phyloP scores from a whole-genome alignment of 208 protist genomes.

The Herpetomonas muscarum region DNA sequence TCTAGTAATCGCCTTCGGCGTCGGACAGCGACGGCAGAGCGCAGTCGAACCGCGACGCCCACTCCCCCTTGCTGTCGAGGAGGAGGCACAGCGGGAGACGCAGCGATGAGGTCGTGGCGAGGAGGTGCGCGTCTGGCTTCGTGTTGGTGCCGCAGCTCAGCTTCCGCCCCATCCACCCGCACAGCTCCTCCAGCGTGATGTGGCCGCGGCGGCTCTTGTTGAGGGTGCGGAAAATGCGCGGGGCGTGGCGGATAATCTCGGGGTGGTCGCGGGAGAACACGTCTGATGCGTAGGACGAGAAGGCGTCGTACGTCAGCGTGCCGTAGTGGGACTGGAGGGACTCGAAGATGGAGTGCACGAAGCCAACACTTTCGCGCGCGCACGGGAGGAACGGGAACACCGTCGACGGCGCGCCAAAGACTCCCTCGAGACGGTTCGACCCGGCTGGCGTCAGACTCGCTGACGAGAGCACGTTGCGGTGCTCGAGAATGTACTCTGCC shows the following conservation, averaged over 20 bases:
- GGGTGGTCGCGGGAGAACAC: constrained; percentile 61
- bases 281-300: constrained; percentile 53
- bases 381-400: constrained; percentile 83
- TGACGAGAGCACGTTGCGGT: constrained; percentile 64
- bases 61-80: constrained; percentile 50
- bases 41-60: constrained; percentile 33
- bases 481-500: constrained; percentile 67
- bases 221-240: constrained; percentile 76
- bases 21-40: constrained; percentile 57
- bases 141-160: constrained; percentile 64
- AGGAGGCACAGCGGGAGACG: constrained; percentile 66
- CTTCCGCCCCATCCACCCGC: constrained; percentile 79
- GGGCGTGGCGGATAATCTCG: constrained; percentile 61
- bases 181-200: constrained; percentile 85
- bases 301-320: constrained; percentile 48
- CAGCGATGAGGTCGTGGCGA: constrained; percentile 70
- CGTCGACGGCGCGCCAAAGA: constrained; percentile 83
- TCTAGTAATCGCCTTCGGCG: constrained; percentile 51
- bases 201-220: constrained; percentile 68
- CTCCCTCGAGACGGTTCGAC: constrained; percentile 74
- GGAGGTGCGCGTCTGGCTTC: constrained; percentile 61
- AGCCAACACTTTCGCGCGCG: constrained; percentile 63
- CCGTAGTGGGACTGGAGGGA: constrained; percentile 60
- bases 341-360: constrained; percentile 55
- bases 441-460: constrained; percentile 62